A percentile compares a stretch with the other conserved stretches of the same genome.
phyloP scores from a whole-genome alignment of 306 rosid genomes.

The Medicago arabica region DNA sequence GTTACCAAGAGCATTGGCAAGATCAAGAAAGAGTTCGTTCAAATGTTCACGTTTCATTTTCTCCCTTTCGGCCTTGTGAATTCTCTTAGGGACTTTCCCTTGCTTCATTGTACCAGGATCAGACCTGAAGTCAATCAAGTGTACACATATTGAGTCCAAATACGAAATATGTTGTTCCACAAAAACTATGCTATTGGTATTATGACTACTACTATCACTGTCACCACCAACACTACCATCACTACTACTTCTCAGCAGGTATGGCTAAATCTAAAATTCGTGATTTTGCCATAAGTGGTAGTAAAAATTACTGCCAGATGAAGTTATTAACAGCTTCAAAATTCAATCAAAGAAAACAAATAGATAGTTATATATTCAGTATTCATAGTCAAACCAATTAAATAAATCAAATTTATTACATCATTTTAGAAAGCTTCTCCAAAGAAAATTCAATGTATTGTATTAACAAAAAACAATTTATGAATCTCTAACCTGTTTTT shows the following conservation, averaged over 20 bases:
- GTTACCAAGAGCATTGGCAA: conserved; percentile 80
- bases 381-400: not conserved
- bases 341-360: conserved; percentile 9
- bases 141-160: conserved; percentile 37
- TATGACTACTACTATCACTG: not conserved
- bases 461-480: not conserved
- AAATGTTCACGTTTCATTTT: conserved; percentile 88
- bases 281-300: not conserved
- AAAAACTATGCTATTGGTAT: conserved; percentile 7
- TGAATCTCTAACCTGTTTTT: conserved; percentile 46
- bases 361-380: not conserved
- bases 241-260: conserved; percentile 13
- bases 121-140: conserved; percentile 59
- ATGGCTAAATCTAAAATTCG: conserved; percentile 3
- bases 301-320: conserved; percentile 14
- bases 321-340: not conserved
- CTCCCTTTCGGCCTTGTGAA: conserved; percentile 96
- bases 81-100: conserved; percentile 73
- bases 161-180: conserved; percentile 35
- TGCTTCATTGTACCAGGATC: conserved; percentile 53
- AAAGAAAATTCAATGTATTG: not conserved
- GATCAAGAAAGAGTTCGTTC: conserved; percentile 85
- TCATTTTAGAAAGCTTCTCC: not conserved
- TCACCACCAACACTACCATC: not conserved
- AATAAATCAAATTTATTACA: conserved; percentile 14